Conservation (phyloP, 805 yeast genomes). For the Starmerella apicola region DNA sequence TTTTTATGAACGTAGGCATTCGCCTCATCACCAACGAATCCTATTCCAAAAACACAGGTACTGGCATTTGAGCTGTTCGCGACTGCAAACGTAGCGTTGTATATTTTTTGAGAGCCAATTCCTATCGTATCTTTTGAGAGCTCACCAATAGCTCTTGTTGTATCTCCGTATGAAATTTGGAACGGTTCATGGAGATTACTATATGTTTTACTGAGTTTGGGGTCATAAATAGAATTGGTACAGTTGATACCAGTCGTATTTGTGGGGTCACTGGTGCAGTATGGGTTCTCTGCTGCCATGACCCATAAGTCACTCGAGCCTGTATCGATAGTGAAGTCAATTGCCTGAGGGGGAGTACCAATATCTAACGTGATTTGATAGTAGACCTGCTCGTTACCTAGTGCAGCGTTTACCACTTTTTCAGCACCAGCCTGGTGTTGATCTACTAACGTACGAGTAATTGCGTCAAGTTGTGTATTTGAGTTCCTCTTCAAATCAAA, state of each 20-base stretch:
- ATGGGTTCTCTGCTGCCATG: constrained; percentile 15
- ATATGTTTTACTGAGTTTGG: constrained; percentile 24
- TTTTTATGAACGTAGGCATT: constrained; percentile 15
- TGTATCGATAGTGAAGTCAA: constrained; percentile 51
- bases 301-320: constrained; percentile 67
- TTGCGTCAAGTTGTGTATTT: neutral
- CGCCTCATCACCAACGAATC: constrained; percentile 27
- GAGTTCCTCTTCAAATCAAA: constrained; percentile 6
- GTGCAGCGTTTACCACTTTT: neutral
- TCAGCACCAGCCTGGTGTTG: neutral
- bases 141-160: constrained; percentile 39
- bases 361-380: constrained; percentile 24
- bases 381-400: constrained; percentile 14
- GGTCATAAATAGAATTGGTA: constrained; percentile 22
- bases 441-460: neutral
- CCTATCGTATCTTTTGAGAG: constrained; percentile 39
- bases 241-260: constrained; percentile 18
- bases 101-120: constrained; percentile 38
- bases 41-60: constrained; percentile 39
- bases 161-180: constrained; percentile 31
- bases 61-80: constrained; percentile 53
- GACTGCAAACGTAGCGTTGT: constrained; percentile 55
- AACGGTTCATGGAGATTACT: constrained; percentile 13
- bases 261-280: constrained; percentile 5
- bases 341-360: constrained; percentile 44